A percentile compares a stretch with the other conserved stretches of the same genome.
Evolutionary conservation across 2,329 filamentous ascomycete species (phyloP).

Genomic region (Penicillium fuscoglaucum): DNA sequence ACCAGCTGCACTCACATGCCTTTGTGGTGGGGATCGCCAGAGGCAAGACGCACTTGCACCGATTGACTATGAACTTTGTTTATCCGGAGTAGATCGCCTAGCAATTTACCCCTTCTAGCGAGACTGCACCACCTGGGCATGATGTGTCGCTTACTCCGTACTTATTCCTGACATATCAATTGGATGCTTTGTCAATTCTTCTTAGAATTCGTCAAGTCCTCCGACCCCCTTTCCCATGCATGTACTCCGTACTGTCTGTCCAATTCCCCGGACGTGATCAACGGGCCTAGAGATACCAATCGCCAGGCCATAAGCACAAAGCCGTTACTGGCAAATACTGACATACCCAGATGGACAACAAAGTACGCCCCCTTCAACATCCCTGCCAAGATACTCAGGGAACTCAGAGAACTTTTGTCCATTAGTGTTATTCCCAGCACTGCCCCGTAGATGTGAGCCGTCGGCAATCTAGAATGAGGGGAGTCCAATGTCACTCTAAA

Average conservation of each 20-base stretch:
- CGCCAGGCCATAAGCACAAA: background rate
- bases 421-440: background rate
- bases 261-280: background rate
- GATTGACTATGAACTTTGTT: background rate
- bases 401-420: background rate
- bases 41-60: background rate
- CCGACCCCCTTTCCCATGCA: conserved; percentile 1
- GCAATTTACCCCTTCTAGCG: background rate
- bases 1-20: background rate
- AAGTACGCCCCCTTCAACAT: background rate
- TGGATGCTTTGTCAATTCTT: background rate
- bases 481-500: background rate
- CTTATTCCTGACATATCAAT: background rate
- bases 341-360: background rate
- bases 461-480: background rate
- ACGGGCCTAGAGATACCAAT: background rate
- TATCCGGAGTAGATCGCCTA: background rate
- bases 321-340: background rate
- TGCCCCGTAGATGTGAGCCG: background rate
- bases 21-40: conserved; percentile 5
- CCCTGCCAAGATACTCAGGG: background rate
- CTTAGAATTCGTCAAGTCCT: background rate
- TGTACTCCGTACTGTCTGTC: conserved; percentile 1
- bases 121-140: background rate
- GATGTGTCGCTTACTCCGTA: background rate